Evolutionary conservation across 306 rosid species (phyloP), one percentile per base, ranked within the genome.

Genomic region (Prunus davidiana): DNA sequence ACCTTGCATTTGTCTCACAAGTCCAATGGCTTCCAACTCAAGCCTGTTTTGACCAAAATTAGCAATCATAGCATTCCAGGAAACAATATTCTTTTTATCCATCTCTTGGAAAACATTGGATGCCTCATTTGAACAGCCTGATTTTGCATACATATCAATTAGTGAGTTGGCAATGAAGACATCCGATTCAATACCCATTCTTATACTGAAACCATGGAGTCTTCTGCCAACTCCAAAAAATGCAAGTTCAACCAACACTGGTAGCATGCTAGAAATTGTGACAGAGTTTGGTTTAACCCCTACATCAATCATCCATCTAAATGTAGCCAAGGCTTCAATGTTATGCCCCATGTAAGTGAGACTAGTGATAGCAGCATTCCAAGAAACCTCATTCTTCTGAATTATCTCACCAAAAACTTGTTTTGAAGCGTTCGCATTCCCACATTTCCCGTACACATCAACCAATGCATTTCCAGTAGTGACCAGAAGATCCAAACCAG

Each of bases 61-160:
- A 16, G 96, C 96, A 63, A 91, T 65, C 98, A 90, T 91, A 24
- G 97, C 91, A 87, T 91, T 94, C 97, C 96, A 93, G 20, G 98
- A 90, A 70, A 91, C 98, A 60, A 79, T 70, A 54, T 87, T 91
- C 86, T 82, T 93, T 51, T 75, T 84, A 60, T 71, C 84, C 86
- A 86, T 87, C 56, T 77, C 81, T 60, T 84, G 77, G 78, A 94
- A 94, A 64, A 91, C 83, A 69, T 68, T 27, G 18, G 89, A 83
- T 3, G 98, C 96, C 69, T 63, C 54, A 34, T 64, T 28, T 13
- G 88, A 69, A 78, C 24, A 51, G 70, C 97, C 97, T 47, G 94
- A 87, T 76, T 94, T 94, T 12, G 93, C 89, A 77, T 92, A 91
- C 91, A 92, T 84, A 77, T 91, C 97, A 63, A 94, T 91, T 62